Conservation (phyloP, 1,284 basidiomycete species). For the Trichosporon inkin region DNA sequence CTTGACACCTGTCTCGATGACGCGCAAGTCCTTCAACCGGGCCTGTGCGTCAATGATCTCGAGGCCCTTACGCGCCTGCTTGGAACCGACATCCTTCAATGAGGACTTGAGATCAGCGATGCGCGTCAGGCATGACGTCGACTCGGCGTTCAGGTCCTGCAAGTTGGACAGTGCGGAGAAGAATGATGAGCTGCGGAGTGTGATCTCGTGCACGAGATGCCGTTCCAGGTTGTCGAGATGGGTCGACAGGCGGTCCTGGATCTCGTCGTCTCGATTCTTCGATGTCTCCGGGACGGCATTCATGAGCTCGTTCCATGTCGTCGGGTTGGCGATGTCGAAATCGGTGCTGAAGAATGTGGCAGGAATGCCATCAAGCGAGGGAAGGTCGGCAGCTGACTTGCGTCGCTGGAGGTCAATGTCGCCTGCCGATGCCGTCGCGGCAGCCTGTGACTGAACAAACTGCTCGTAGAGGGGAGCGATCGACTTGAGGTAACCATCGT, state of each 20-base stretch:
- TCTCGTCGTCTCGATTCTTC: constrained; percentile 56
- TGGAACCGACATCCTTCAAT: constrained; percentile 70
- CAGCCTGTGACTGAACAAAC: constrained; percentile 33
- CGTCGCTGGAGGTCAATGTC: constrained; percentile 20
- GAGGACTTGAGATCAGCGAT: constrained; percentile 69
- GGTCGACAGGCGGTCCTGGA: constrained; percentile 88
- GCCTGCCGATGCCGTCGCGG: constrained; percentile 31
- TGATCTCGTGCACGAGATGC: constrained; percentile 90
- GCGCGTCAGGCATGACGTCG: constrained; percentile 71
- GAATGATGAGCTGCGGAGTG: constrained; percentile 83
- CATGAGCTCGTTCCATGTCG: constrained; percentile 73
- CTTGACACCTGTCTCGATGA: constrained; percentile 62
- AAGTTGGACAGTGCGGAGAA: constrained; percentile 93
- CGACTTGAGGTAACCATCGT: constrained; percentile 71
- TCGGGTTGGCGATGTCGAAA: constrained; percentile 83
- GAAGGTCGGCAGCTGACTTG: constrained; percentile 45
- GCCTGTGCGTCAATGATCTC: constrained; percentile 65
- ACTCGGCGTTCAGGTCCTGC: constrained; percentile 85
- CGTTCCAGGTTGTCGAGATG: constrained; percentile 93
- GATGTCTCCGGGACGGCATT: constrained; percentile 22
- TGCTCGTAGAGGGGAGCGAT: constrained; percentile 71
- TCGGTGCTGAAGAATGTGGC: constrained; percentile 68
- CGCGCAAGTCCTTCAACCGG: constrained; percentile 60
- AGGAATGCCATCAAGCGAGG: constrained; percentile 70
- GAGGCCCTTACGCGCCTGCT: constrained; percentile 71